Evolutionary conservation across 768 basidiomycete species (phyloP), one percentile per base, ranked within the genome.

Genomic region (Kwoniella sp.): DNA sequence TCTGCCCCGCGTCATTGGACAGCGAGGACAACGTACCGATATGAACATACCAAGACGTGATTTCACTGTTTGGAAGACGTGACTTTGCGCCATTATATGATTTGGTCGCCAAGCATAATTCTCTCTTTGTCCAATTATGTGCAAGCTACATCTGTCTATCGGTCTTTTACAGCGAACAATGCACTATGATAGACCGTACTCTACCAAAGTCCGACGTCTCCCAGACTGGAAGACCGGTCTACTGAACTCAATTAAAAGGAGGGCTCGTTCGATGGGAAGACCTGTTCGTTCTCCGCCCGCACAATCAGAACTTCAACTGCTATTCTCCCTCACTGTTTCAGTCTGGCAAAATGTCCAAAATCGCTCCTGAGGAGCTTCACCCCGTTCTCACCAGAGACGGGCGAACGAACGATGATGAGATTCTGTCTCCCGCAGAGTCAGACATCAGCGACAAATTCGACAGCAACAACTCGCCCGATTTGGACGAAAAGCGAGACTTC

Each of bases 401-500:
- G 17, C 40, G 40, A 4, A 44, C 40, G 40, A 44, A 9, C 10
- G 17, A 44, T 15, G 33, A 33, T 13, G 40, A 44, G 3, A 44
- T 44, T 15, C 40, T 53, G 19, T 30, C 33, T 21, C 27, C 52
- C 13, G 27, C 52, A 9, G 52, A 53, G 33, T 30, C 27, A 10
- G 52, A 53, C 19, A 19, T 30, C 17, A 33, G 33, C 19, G 52
- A 53, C 27, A 53, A 53, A 21, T 53, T 53, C 30, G 17, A 30
- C 22, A 33, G n/a, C n/a, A 17, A 53, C 22, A 33, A 22, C n/a
- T 53, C 52, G 3, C n/a, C 2, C 17, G 40, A 44, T 19, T 15
- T 44, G 17, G 40, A 44, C 40, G 40, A 44, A 15, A 44, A 44
- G 40, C 40, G 40, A 44, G 40, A 44, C 40, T 44, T 44, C 40